These are phyloP conservation scores for Rhizopogon rudus DNA, from an alignment of 768 basidiomycete species.

Conservation along the genomic window DNA sequence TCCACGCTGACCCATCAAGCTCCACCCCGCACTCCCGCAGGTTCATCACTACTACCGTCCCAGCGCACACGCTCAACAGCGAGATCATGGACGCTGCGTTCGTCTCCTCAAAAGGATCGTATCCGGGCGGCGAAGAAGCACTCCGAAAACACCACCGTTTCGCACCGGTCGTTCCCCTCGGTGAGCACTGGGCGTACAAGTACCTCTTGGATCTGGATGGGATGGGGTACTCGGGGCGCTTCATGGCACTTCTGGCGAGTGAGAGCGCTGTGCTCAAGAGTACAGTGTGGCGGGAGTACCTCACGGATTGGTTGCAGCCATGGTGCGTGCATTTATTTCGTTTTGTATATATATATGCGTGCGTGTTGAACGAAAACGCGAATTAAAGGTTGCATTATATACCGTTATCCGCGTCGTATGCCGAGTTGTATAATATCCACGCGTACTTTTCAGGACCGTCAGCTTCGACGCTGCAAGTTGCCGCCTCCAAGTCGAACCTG, in stretches of 20 bases:
- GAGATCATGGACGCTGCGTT: conserved; percentile 89
- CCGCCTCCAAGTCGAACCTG: conserved; percentile 31
- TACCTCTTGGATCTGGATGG: conserved; percentile 91
- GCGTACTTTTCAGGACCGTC: conserved; percentile 91
- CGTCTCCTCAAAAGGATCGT: conserved; percentile 69
- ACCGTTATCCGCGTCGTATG: conserved; percentile 80
- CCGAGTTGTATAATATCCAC: conserved; percentile 91
- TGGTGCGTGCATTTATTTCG: conserved; percentile 44
- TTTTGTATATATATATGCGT: too few species aligned
- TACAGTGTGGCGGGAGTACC: conserved; percentile 92
- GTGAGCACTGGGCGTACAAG: conserved; percentile 90
- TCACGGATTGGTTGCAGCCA: conserved; percentile 87
- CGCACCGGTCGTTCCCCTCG: conserved; percentile 71
- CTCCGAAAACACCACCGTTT: conserved; percentile 65
- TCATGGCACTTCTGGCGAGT: conserved; percentile 79
- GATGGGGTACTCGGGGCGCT: conserved; percentile 91
- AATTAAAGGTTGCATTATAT: conserved; percentile 84
- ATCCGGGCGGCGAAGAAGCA: conserved; percentile 72
- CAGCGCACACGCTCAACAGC: conserved; percentile 58
- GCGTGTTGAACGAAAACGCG: neutral
- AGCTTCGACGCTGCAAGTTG: conserved; percentile 45
- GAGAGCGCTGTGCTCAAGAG: conserved; percentile 89
- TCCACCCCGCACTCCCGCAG: conserved; percentile 29
- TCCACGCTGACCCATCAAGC: too few species aligned
- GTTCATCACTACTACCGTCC: conserved; percentile 59